Evolutionary conservation across 148 eudicot species (phyloP).

Genomic region (Polygonum maritimum): DNA sequence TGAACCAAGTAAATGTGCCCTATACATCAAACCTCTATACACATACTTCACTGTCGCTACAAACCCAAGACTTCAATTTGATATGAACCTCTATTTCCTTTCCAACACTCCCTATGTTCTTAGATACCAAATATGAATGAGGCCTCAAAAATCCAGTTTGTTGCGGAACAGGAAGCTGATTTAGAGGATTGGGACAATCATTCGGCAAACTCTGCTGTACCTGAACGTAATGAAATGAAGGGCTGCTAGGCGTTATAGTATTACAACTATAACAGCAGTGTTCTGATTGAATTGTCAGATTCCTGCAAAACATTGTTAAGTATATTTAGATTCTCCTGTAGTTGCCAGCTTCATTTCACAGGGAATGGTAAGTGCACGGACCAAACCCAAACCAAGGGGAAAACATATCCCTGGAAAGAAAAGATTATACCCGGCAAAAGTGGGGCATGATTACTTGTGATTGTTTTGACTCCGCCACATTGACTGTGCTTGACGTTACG

Average conservation of each 20-base stretch:
- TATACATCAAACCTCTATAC: conserved; percentile 1
- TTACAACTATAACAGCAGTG: not conserved
- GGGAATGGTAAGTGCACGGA: no score
- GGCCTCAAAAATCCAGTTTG: not conserved
- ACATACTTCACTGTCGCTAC: not conserved
- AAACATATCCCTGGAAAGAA: not conserved
- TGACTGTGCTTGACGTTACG: not conserved
- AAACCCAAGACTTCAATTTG: not conserved
- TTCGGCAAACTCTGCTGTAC: not conserved
- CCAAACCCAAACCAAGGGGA: not conserved
- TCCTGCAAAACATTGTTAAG: not conserved
- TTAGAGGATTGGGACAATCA: not conserved
- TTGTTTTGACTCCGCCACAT: not conserved
- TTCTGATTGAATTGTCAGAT: not conserved
- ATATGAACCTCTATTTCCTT: not conserved
- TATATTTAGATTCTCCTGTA: not conserved
- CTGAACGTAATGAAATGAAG: not conserved
- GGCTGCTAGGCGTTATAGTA: not conserved
- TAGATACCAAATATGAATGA: not conserved
- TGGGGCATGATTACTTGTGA: not conserved
- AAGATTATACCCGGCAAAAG: conserved; percentile 1
- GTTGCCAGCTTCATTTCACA: not conserved
- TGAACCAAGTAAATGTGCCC: not conserved
- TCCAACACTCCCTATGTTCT: not conserved
- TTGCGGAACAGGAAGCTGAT: no score